Evolutionary conservation across 2,329 filamentous ascomycete species (phyloP).

Genomic region (Sarocladium strictum): DNA sequence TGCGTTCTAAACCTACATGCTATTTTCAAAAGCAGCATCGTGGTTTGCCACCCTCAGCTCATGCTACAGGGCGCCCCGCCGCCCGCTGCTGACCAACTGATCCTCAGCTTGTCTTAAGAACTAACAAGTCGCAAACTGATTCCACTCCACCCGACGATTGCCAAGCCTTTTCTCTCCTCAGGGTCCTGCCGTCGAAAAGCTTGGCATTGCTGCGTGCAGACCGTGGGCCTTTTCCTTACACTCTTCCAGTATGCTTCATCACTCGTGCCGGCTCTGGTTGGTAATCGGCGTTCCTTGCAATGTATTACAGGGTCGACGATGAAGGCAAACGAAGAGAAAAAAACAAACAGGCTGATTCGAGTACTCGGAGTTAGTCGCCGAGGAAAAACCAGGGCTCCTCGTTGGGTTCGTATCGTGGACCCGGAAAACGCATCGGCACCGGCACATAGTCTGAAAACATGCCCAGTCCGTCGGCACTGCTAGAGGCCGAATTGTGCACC

Average conservation of each 20-base stretch:
- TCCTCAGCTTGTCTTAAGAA: conserved; percentile 3
- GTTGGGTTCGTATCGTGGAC: conserved; percentile 37
- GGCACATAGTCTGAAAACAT: conserved; percentile 52
- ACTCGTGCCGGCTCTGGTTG: too few species aligned
- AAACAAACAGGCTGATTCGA: too few species aligned
- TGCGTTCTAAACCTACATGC: background rate
- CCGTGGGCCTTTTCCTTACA: background rate
- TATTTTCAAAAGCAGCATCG: background rate
- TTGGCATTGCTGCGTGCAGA: background rate
- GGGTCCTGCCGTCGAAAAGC: conserved; percentile 4
- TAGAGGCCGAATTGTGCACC: conserved; percentile 3
- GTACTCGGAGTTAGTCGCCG: conserved; percentile 7
- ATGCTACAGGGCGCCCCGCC: background rate
- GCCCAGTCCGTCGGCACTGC: conserved; percentile 12
- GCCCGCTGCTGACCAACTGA: background rate
- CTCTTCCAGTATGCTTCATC: too few species aligned
- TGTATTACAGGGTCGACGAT: too few species aligned
- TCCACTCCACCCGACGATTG: background rate
- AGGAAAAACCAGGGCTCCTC: conserved; percentile 38
- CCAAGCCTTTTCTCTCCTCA: background rate
- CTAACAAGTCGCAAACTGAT: background rate
- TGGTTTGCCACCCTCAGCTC: background rate
- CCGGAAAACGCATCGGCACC: conserved; percentile 59
- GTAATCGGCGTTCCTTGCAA: too few species aligned
- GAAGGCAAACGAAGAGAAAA: too few species aligned